A percentile compares a stretch with the other conserved stretches of the same genome.
Conservation (phyloP, 805 yeast genomes). For the Monosporozyma solicola region DNA sequence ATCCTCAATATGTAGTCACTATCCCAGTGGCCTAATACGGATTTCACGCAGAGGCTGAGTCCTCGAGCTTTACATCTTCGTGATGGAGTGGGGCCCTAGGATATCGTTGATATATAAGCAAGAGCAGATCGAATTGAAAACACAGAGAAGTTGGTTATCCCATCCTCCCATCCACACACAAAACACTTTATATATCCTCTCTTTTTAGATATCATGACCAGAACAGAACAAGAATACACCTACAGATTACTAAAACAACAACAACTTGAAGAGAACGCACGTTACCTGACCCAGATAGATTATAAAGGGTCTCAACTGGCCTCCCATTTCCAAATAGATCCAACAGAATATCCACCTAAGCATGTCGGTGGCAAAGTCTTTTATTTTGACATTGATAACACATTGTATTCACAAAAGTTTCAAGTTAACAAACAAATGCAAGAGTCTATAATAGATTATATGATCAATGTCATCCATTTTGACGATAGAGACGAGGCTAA, state of each 20-base stretch:
- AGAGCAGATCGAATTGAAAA: too few relatives aligned
- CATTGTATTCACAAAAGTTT: constrained; percentile 65
- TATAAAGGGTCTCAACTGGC: constrained; percentile 25
- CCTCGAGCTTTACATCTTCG: neutral
- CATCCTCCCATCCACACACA: neutral
- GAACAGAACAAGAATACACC: neutral
- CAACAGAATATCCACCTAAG: constrained; percentile 11
- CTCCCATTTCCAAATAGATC: constrained; percentile 17
- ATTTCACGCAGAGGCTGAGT: neutral
- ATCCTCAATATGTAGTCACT: neutral
- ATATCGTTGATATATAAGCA: too few relatives aligned
- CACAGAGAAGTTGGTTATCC: neutral
- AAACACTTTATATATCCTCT: neutral
- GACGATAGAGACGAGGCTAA: constrained; percentile 57
- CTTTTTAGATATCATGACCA: neutral
- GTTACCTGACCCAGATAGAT: constrained; percentile 21
- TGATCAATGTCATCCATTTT: constrained; percentile 51
- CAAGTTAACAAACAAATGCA: constrained; percentile 80
- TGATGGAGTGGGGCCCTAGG: too few relatives aligned
- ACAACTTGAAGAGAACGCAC: constrained; percentile 19
- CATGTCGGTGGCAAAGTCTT: constrained; percentile 34
- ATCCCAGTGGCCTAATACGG: neutral
- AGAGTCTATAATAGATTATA: constrained; percentile 66
- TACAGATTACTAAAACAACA: constrained; percentile 8
- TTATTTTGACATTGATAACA: constrained; percentile 88